These are phyloP conservation scores for Galium porrigens DNA, from an alignment of 305 asterid genomes.

Conservation along the genomic window DNA sequence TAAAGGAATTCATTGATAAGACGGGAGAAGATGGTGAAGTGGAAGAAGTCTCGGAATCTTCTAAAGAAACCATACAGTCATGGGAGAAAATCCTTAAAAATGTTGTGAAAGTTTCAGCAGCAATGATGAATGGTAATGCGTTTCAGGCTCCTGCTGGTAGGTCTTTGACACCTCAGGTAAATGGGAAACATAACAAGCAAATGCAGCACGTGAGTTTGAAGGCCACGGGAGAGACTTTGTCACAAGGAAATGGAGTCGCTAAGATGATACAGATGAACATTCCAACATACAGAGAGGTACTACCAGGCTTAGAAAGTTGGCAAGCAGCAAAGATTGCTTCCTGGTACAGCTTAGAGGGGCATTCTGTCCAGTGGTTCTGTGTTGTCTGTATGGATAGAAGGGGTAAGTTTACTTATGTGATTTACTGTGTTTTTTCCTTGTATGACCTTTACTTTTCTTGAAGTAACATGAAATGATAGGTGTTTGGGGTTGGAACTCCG, in stretches of 20 bases:
- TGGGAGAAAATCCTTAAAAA: slow-evolving; percentile 52
- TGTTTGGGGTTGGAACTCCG: too few relatives aligned
- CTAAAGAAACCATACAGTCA: slow-evolving; percentile 38
- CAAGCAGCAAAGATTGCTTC: slow-evolving; percentile 50
- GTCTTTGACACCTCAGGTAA: slow-evolving; percentile 40
- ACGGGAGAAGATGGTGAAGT: slow-evolving; percentile 41
- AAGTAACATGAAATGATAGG: too few relatives aligned
- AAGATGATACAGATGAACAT: slow-evolving; percentile 56
- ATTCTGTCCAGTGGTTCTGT: slow-evolving; percentile 78
- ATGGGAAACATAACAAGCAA: slow-evolving; percentile 66
- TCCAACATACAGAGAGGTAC: slow-evolving; percentile 54
- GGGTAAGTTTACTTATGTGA: slow-evolving; percentile 29
- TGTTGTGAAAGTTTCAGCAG: slow-evolving; percentile 42
- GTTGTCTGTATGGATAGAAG: slow-evolving; percentile 62
- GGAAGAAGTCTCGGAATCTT: slow-evolving; percentile 32
- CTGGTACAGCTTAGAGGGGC: slow-evolving; percentile 71
- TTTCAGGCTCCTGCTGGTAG: slow-evolving; percentile 35
- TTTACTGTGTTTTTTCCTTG: not conserved
- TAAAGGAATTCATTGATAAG: slow-evolving; percentile 55
- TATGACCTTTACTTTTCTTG: not conserved
- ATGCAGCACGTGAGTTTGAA: slow-evolving; percentile 58
- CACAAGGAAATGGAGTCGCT: slow-evolving; percentile 73
- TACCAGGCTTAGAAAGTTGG: slow-evolving; percentile 74
- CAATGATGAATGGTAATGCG: slow-evolving; percentile 27
- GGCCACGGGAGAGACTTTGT: slow-evolving; percentile 47